phyloP scores from a whole-genome alignment of 257 asterid species.

The Oldenlandia corymbosa region DNA sequence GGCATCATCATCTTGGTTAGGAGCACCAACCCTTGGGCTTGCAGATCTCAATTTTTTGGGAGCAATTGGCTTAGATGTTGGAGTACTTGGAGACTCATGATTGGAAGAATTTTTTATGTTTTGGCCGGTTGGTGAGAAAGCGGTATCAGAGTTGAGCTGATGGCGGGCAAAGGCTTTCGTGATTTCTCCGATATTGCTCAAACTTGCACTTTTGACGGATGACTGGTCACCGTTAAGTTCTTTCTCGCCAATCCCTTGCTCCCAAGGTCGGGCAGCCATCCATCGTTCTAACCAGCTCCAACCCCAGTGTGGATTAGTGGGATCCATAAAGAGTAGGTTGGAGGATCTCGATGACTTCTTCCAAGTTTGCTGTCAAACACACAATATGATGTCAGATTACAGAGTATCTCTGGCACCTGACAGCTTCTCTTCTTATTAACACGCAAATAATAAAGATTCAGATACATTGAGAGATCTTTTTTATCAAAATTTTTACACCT shows the following conservation, averaged over 20 bases:
- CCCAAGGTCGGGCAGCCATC: conserved; percentile 80
- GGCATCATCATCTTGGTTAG: conserved; percentile 71
- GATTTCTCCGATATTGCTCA: conserved; percentile 48
- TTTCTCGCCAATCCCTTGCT: conserved; percentile 44
- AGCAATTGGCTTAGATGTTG: conserved; percentile 34
- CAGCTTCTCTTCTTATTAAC: not conserved
- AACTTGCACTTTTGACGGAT: conserved; percentile 37
- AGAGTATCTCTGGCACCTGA: not conserved
- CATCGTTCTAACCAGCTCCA: conserved; percentile 99
- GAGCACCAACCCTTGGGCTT: conserved; percentile 52
- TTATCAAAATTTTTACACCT: no score
- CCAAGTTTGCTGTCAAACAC: conserved; percentile 71
- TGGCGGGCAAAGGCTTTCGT: conserved; percentile 77
- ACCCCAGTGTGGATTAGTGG: conserved; percentile 96
- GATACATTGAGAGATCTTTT: not conserved
- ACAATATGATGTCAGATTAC: conserved; percentile 12
- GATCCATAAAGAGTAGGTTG: conserved; percentile 89
- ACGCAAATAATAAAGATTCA: not conserved
- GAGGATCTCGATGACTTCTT: conserved; percentile 65
- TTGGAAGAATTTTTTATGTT: conserved; percentile 30
- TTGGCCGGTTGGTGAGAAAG: conserved; percentile 50
- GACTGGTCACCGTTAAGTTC: conserved; percentile 39
- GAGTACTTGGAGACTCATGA: conserved; percentile 42
- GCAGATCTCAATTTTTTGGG: conserved; percentile 52
- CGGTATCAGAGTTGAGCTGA: conserved; percentile 65